Evolutionary conservation across 352 stramenopile genomes (phyloP), one percentile per base, ranked within the genome.

Genomic region (Stephanocyclus meneghinianus): DNA sequence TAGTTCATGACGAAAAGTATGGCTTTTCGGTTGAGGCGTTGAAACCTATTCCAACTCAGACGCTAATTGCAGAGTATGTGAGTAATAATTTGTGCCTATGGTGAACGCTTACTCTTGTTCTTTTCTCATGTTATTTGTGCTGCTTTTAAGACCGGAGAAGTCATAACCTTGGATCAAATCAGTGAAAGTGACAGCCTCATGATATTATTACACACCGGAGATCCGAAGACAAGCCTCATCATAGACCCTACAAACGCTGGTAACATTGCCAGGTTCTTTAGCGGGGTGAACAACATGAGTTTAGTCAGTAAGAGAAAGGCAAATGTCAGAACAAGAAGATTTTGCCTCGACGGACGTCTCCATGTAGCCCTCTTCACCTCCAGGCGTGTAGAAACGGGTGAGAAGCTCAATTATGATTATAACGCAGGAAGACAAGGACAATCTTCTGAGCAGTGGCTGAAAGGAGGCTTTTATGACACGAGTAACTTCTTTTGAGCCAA

Each of bases 391-490:
- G 62, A 82, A 10, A 51, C 68, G 15, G 81, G 81, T 42, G 81
- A 85, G 51, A 83, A 78, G 62, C 61, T 87, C 11, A 61, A 78
- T n/a, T 87, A 87, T 65, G 81, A 87, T 72, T 87, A 87, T 51
- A 87, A 87, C 70, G 76, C 77, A 44, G 81, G 81, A 37, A 71
- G 74, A 10, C 50, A 79, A 29, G 76, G 72, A 11, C 78, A 85
- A 71, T 65, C 60, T 56, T 66, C 74, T 5, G 71, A 78, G 45
- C 29, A 82, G 44, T 80, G 67, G 72, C 55, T 68, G 32, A 71
- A 79, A 66, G 44, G 55, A 42, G 81, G 81, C 10, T 87, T 87
- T 64, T 87, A 87, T 74, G 81, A 87, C 51, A 87, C 81, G 13
- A 74, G 66, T 32, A 80, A 87, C 37, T 87, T 87, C 65, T 85